A percentile compares a stretch with the other conserved stretches of the same genome.
phyloP scores from a whole-genome alignment of 805 yeast species.

The Saturnispora zaruensis region DNA sequence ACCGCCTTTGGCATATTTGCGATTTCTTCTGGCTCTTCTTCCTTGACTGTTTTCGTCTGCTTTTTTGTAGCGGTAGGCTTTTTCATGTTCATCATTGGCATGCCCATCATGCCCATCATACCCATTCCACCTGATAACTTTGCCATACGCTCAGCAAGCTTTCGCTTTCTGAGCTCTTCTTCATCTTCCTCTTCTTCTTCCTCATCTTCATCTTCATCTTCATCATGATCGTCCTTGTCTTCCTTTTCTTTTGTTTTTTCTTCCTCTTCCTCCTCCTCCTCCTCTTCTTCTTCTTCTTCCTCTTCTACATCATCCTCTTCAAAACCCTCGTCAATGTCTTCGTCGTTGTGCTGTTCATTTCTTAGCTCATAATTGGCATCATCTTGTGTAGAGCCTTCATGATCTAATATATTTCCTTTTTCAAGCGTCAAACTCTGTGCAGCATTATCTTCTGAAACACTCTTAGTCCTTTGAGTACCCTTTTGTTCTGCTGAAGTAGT shows the following conservation, averaged over 20 bases:
- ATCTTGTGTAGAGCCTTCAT: background rate
- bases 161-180: slow-evolving; percentile 67
- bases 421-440: background rate
- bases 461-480: background rate
- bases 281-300: slow-evolving; percentile 18
- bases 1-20: slow-evolving; percentile 31
- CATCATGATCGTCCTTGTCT: slow-evolving; percentile 33
- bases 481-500: background rate
- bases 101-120: slow-evolving; percentile 67
- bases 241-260: slow-evolving; percentile 28
- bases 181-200: slow-evolving; percentile 59
- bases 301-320: slow-evolving; percentile 17
- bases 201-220: slow-evolving; percentile 41
- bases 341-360: background rate
- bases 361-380: background rate
- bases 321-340: background rate
- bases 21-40: slow-evolving; percentile 12
- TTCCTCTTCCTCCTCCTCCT: slow-evolving; percentile 24
- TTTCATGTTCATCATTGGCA: slow-evolving; percentile 26
- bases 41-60: slow-evolving; percentile 22
- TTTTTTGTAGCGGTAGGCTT: slow-evolving; percentile 17
- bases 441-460: background rate
- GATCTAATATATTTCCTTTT: background rate
- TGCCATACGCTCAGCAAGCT: slow-evolving; percentile 92
- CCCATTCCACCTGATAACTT: slow-evolving; percentile 81